These are phyloP conservation scores for Colletotrichum liriopes DNA, from an alignment of 2,329 filamentous ascomycete genomes.

Conservation along the genomic window DNA sequence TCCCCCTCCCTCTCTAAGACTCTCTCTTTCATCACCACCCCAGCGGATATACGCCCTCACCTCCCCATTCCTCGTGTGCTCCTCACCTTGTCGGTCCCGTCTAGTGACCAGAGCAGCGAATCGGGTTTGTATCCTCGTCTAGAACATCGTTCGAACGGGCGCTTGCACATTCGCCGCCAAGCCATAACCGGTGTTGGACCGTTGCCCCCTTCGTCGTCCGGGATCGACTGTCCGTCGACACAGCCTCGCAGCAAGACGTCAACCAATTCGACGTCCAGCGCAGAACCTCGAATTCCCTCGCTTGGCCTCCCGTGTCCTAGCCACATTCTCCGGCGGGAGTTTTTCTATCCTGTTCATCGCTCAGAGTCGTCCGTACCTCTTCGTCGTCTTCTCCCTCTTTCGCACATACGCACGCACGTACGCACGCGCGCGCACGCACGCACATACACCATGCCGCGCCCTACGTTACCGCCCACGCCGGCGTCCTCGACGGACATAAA, in stretches of 20 bases:
- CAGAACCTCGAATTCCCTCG: conserved; percentile 13
- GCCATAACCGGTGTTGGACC: conserved; percentile 14
- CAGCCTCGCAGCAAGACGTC: conserved; percentile 24
- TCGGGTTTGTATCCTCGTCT: background rate
- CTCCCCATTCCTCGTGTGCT: conserved; percentile 12
- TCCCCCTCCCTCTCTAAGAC: background rate
- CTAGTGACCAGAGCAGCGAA: conserved; percentile 10
- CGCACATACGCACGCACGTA: background rate
- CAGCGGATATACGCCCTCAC: background rate
- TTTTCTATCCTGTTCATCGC: conserved; percentile 6
- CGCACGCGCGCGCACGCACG: background rate
- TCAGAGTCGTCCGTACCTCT: background rate
- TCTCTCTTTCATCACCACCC: background rate
- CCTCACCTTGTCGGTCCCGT: conserved; percentile 3
- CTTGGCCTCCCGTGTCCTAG: conserved; percentile 19
- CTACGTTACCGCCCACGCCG: conserved; percentile 80
- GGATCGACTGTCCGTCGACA: conserved; percentile 19
- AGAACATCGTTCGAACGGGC: conserved; percentile 11
- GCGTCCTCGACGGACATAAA: conserved; percentile 86
- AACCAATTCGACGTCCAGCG: conserved; percentile 16
- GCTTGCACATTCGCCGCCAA: conserved; percentile 19
- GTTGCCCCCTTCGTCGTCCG: background rate
- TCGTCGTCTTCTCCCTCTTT: background rate
- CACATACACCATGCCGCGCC: conserved; percentile 73
- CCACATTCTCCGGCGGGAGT: conserved; percentile 7